A percentile compares a stretch with the other conserved stretches of the same genome.
These are phyloP conservation scores for Fusarium pseudocircinatum DNA, from an alignment of 2,329 filamentous ascomycete species.

Conservation along the genomic window DNA sequence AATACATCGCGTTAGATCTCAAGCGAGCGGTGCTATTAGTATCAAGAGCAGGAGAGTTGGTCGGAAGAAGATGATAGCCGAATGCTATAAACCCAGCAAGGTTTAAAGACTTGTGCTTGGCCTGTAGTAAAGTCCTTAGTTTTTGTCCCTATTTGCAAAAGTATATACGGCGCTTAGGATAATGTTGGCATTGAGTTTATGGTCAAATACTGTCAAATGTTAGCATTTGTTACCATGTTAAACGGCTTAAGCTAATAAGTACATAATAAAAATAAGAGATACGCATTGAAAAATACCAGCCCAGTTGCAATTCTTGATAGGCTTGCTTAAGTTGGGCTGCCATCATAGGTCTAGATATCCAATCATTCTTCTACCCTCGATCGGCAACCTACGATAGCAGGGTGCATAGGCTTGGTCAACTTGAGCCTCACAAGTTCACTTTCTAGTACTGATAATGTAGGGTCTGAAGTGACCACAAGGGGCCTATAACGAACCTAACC, in stretches of 20 bases:
- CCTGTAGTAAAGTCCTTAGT: background rate
- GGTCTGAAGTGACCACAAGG: background rate
- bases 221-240: background rate
- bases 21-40: constrained; percentile 44
- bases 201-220: background rate
- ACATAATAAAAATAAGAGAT: background rate
- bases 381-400: background rate
- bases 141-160: background rate
- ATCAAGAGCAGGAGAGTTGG: constrained; percentile 44
- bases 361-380: background rate
- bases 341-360: background rate
- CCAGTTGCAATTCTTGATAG: background rate
- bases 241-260: background rate
- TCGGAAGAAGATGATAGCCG: constrained; percentile 46
- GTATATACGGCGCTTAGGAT: background rate
- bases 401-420: background rate
- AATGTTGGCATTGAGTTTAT: background rate
- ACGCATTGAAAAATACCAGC: background rate
- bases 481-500: too few species aligned
- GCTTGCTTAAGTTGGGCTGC: background rate
- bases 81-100: constrained; percentile 44
- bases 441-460: background rate
- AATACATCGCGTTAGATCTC: constrained; percentile 45
- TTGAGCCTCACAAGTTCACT: background rate
- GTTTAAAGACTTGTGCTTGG: constrained; percentile 33